These are phyloP conservation scores for Tephrocybe sp. DNA, from an alignment of 768 basidiomycete genomes.

Conservation along the genomic window DNA sequence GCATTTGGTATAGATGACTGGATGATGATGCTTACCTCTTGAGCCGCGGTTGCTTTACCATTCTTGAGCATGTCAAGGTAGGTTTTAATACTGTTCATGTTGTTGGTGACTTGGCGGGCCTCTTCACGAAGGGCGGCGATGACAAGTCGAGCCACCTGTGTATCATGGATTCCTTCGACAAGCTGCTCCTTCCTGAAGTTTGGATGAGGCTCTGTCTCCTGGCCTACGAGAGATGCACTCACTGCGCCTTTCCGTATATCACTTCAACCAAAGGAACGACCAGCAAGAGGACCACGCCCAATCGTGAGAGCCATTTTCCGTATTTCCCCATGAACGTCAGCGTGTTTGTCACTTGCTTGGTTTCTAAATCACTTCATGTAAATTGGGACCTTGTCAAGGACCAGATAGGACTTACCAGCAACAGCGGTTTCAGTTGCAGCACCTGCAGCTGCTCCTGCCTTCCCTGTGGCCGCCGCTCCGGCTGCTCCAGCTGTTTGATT, in stretches of 20 bases:
- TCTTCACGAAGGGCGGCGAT: neutral
- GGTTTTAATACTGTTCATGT: conserved; percentile 1
- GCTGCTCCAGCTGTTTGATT: neutral
- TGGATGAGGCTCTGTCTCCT: neutral
- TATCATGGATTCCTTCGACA: conserved; percentile 1
- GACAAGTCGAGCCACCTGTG: conserved; percentile 3
- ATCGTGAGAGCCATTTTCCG: neutral
- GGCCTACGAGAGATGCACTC: neutral
- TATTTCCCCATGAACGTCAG: neutral
- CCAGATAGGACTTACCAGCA: neutral
- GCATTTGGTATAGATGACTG: neutral
- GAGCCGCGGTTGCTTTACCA: neutral
- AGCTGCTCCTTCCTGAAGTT: neutral
- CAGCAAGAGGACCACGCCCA: neutral
- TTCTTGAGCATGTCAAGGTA: conserved; percentile 1
- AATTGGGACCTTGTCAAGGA: neutral
- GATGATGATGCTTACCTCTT: neutral
- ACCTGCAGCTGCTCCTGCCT: conserved; percentile 1
- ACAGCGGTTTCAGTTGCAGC: neutral
- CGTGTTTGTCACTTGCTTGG: neutral
- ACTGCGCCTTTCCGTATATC: neutral
- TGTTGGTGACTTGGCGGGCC: conserved; percentile 3
- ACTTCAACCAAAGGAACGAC: neutral
- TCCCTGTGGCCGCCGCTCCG: neutral
- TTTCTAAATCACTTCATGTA: neutral